Percentiles rank a stretch among this genome's conserved stretches.
Evolutionary conservation across 768 basidiomycete species (phyloP).

Genomic region (Rhizopogon sp.): DNA sequence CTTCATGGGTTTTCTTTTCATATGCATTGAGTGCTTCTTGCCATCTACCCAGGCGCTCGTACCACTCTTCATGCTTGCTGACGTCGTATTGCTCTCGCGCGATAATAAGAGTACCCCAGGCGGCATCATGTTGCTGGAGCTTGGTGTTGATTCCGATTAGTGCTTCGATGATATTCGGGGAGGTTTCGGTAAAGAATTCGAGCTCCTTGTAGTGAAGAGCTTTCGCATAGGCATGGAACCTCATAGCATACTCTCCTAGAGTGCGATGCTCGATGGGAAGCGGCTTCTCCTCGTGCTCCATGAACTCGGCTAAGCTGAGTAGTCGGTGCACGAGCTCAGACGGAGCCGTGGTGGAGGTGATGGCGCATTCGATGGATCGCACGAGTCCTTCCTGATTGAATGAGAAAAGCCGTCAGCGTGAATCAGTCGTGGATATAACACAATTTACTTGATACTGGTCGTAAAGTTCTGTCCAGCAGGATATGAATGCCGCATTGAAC

Average conservation of each 20-base stretch:
- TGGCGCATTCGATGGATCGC: slow-evolving; percentile 80
- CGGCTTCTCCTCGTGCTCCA: slow-evolving; percentile 98
- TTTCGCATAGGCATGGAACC: slow-evolving; percentile 93
- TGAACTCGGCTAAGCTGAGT: slow-evolving; percentile 94
- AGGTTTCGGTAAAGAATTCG: slow-evolving; percentile 92
- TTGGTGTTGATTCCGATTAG: slow-evolving; percentile 96
- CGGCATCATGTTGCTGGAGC: slow-evolving; percentile 95
- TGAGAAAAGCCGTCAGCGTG: slow-evolving; percentile 5
- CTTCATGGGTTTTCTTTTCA: slow-evolving; percentile 70
- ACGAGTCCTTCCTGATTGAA: slow-evolving; percentile 83
- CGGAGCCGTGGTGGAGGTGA: slow-evolving; percentile 72
- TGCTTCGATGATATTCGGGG: slow-evolving; percentile 86
- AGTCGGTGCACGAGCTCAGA: slow-evolving; percentile 88
- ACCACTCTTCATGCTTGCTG: slow-evolving; percentile 96
- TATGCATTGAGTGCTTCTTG: slow-evolving; percentile 87
- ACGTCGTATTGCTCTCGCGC: slow-evolving; percentile 89
- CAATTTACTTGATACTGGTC: slow-evolving; percentile 85
- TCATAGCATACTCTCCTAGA: slow-evolving; percentile 90
- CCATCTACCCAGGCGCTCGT: slow-evolving; percentile 94
- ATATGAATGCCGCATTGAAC: slow-evolving; percentile 97
- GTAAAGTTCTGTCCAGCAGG: slow-evolving; percentile 94
- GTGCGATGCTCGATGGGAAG: slow-evolving; percentile 91
- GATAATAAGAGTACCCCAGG: slow-evolving; percentile 91
- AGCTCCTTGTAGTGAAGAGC: slow-evolving; percentile 98
- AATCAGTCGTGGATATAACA: neutral